Percentiles rank a stretch among this genome's conserved stretches.
These are phyloP conservation scores for Yamadazyma conglobata DNA, from an alignment of 1,139 yeast genomes.

Conservation along the genomic window DNA sequence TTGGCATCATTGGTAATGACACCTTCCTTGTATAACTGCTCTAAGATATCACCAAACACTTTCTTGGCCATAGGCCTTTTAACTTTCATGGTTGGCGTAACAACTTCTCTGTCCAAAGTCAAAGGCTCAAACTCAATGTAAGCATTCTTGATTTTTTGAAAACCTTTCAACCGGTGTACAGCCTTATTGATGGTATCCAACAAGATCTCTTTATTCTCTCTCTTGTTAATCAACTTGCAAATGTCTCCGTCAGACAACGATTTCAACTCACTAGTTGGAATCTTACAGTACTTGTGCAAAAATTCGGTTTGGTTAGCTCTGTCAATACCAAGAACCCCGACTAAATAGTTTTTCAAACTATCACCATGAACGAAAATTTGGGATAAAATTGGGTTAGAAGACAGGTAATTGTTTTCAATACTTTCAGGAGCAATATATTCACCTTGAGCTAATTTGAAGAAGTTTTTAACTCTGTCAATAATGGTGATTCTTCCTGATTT, in stretches of 20 bases:
- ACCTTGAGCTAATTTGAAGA: constrained; percentile 44
- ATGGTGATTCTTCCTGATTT: constrained; percentile 27
- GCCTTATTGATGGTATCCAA: constrained; percentile 26
- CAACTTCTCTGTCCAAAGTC: constrained; percentile 55
- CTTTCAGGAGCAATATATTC: constrained; percentile 44
- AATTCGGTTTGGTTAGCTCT: constrained; percentile 18
- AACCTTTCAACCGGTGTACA: constrained; percentile 36
- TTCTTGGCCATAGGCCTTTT: constrained; percentile 59
- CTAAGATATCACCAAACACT: constrained; percentile 46
- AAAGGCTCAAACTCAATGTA: constrained; percentile 63
- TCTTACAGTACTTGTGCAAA: constrained; percentile 17
- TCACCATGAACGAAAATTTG: constrained; percentile 57
- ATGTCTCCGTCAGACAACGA: constrained; percentile 19
- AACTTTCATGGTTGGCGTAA: constrained; percentile 76
- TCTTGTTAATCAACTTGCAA: constrained; percentile 24
- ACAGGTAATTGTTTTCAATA: constrained; percentile 37
- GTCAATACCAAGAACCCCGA: constrained; percentile 60
- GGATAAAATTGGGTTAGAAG: constrained; percentile 28
- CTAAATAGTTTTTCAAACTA: constrained; percentile 54
- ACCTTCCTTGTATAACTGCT: constrained; percentile 60
- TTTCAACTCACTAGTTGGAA: constrained; percentile 15
- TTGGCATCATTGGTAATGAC: constrained; percentile 22
- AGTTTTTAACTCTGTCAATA: constrained; percentile 42
- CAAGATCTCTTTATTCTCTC: constrained; percentile 26
- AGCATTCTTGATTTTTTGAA: constrained; percentile 65